These are phyloP conservation scores for Scheffersomyces cryptocercus DNA, from an alignment of 1,139 yeast species.

Conservation along the genomic window DNA sequence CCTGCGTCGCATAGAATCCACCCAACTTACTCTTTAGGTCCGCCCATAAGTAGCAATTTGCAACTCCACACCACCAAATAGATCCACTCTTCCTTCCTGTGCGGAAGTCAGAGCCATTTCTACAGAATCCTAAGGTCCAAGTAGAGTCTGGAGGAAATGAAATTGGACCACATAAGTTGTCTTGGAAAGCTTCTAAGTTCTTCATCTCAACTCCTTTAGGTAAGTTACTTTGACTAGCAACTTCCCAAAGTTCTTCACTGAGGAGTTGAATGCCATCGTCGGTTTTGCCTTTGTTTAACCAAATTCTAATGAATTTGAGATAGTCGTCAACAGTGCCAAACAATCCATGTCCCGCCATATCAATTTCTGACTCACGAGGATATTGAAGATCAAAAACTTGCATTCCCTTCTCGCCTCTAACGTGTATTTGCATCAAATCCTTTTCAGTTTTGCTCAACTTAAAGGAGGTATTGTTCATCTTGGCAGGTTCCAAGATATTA, in stretches of 20 bases:
- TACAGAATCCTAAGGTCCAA: conserved; percentile 5
- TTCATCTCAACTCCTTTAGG: conserved; percentile 21
- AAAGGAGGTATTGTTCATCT: conserved; percentile 41
- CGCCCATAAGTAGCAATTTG: conserved; percentile 48
- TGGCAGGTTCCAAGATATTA: conserved; percentile 46
- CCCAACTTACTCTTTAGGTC: conserved; percentile 43
- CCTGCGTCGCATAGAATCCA: conserved; percentile 46
- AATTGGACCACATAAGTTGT: conserved; percentile 1
- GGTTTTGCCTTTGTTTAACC: conserved; percentile 46
- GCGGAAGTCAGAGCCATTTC: conserved; percentile 19
- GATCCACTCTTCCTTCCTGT: conserved; percentile 45
- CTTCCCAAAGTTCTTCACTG: conserved; percentile 27
- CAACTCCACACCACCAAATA: conserved; percentile 48
- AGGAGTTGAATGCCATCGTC: conserved; percentile 37
- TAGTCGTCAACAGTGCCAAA: conserved; percentile 46
- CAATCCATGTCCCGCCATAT: conserved; percentile 54
- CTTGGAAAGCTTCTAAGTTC: conserved; percentile 1
- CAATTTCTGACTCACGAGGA: conserved; percentile 21
- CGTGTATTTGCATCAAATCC: background rate
- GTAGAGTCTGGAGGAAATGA: background rate
- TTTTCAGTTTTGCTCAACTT: background rate
- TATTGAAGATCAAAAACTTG: conserved; percentile 17
- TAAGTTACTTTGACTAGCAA: conserved; percentile 36
- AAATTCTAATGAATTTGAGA: conserved; percentile 42
- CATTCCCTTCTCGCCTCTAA: background rate